Base-by-base conservation (phyloP, 1,139 yeast genomes). In the Blastobotrys petasosporus region DNA sequence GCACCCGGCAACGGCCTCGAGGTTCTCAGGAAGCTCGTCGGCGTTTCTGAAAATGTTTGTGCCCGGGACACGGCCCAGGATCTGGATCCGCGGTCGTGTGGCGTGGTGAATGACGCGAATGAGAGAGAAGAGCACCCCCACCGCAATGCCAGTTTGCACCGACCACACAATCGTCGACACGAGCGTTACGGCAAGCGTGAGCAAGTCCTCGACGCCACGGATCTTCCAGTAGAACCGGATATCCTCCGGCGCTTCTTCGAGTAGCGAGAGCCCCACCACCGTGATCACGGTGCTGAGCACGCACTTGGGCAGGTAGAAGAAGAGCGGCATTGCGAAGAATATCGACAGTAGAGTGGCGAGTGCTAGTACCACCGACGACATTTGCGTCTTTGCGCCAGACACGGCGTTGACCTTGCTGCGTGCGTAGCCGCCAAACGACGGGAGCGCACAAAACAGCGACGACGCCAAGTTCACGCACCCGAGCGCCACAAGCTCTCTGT, bases 391-490 rank as follows among this genome's bases (percentile, higher is more conserved):
- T 0, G 95, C 97, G 7, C 90, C 90, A 9, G 92, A 80, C 40
- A 87, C 70, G 1, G 92, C 85, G 65, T 92, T 92, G 49, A 92
- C 81, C 59, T 85, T 90, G 32, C 94, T 82, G 61, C 98, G 75
- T 1, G 97, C 97, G 60, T 92, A 92, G 0, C 98, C 97, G 2
- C 98, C 98, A 71, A 90, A 90, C 0, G 95, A 80, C 0, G 98
- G 97, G 11, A 92, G 69, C 0, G 92, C 85, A 2, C 95, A 92
- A 56, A 86, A 79, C 16, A 78, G 51, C 1, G 87, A 76, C 1
- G 83, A 82, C 3, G 75, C 67, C 2, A 88, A 53, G 58, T 90
- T 92, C 42, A 85, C 79, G 16, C 77, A 67, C 0, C 98, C 98
- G 40, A 92, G 69, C 0, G 97, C 97, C 50, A 82, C 55, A 70